Evolutionary conservation across 441 rosid genomes (phyloP), one percentile per base, ranked within the genome.

Genomic region (Corymbia calophylla): DNA sequence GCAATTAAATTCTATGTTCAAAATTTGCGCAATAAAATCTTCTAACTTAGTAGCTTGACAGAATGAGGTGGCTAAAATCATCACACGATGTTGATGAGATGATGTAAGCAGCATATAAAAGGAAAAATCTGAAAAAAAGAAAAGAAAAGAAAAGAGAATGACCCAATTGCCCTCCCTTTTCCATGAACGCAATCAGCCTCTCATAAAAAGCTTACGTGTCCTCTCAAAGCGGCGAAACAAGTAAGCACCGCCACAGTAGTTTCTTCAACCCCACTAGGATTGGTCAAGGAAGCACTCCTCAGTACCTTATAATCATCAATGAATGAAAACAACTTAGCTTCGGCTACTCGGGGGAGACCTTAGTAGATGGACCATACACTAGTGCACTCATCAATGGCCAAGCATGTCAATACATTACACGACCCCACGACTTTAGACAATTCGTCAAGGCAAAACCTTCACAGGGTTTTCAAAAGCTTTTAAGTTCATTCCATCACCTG

Each of bases 361-460:
- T 93, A 23, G 91, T 81, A 25, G 86, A 89, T 14, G 94, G 93
- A 87, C 93, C 93, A 93, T 92, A 93, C 32, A 88, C 90, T 51
- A 92, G 16, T 32, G 84, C 55, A 23, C 55, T 86, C 29, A 70
- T 87, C 89, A 25, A 92, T 56, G 25, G 77, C 88, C 84, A 90
- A 21, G 8, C 93, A 91, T 12, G 91, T 48, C 90, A 92, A 85
- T 39, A 94, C 96, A 47, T 94, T 15, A 44, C 92, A 91, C 10
- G 93, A 92, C 81, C 92, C 93, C 84, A 86, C 66, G 18, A 94
- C 56, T 21, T n/a, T 10, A 73, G 16, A 73, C n/a, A 17, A 18
- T 62, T 31, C 6, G 27, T 23, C 73, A 18, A 19, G 44, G 44
- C 39, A 9, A 18, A 17, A 13, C 58, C 84, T 39, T 19, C 31